Evolutionary conservation across 345 rosid genomes (phyloP).

Genomic region (Euphorbia peplus): DNA sequence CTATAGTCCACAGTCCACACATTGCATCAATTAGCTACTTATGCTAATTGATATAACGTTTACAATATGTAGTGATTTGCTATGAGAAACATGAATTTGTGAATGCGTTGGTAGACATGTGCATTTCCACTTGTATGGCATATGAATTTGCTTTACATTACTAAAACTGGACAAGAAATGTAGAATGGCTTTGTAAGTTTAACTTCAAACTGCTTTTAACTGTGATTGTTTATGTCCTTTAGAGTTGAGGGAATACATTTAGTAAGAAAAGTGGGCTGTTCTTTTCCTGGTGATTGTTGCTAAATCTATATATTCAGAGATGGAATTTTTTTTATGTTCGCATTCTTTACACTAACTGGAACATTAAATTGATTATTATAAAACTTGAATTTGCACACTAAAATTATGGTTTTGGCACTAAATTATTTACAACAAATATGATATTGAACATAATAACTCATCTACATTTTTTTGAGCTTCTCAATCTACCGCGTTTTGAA

Average conservation of each 20-base stretch:
- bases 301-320: background rate
- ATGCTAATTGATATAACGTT: background rate
- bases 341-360: background rate
- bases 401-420: background rate
- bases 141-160: background rate
- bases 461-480: background rate
- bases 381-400: background rate
- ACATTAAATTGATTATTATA: background rate
- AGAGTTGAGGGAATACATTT: background rate
- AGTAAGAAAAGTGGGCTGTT: background rate
- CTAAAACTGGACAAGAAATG: background rate
- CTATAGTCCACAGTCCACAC: background rate
- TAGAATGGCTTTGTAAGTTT: background rate
- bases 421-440: background rate
- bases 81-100: background rate
- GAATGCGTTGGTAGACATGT: background rate
- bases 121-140: background rate
- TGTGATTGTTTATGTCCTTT: background rate
- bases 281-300: background rate
- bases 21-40: background rate
- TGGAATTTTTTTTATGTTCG: background rate
- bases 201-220: background rate
- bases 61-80: background rate
- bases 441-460: background rate
- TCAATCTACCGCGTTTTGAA: background rate